Base-by-base conservation (phyloP, 2,329 filamentous ascomycete genomes). In the Ascochyta clinopodiicola region DNA sequence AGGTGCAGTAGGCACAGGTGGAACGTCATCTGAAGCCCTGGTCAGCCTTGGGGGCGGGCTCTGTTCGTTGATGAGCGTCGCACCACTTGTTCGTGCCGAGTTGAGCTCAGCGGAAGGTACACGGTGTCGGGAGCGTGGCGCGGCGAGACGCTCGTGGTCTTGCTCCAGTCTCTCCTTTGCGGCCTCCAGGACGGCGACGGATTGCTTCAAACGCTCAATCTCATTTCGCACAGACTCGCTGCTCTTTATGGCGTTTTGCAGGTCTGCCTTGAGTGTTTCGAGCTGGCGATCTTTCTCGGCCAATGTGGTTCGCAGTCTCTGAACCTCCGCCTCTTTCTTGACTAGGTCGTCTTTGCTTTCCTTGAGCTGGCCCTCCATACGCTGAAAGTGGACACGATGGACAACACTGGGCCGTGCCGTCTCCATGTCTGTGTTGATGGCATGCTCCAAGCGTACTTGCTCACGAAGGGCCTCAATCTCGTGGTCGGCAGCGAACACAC, bases 381-480 rank as follows among this genome's bases (percentile, higher is more conserved):
- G 61, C 45, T 72, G 70, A 29, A 72, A 72, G 25, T 74, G 72
- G 24, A 67, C 71, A 25, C 63, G 66, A 44, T 75, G 71, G 4
- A 73, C 69, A 1, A 72, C 40, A 39, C 67, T 72, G 2, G 70
- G 70, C n/a, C 69, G 63, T 6, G 68, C 71, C 10, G 57, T 61
- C 31, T 70, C 67, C 61, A 68, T 64, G 21, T 73, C 71, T 27
- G 65, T 56, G 27, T 65, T 68, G 45, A 69, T 67, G 0, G 66
- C 56, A 29, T 69, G 62, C 45, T 73, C 70, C 4, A 68, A 44
- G 21, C 52, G 59, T 10, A 71, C 44, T 29, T 71, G 67, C 21
- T 68, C 66, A 24, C 60, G 57, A n/a, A 72, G 51, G 1, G 57
- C 25, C 17, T 69, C 64, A 2, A 62, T 40, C 25, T 71, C 67